These are phyloP conservation scores for Eutrema heterophyllum DNA, from an alignment of 345 rosid species.

Conservation along the genomic window DNA sequence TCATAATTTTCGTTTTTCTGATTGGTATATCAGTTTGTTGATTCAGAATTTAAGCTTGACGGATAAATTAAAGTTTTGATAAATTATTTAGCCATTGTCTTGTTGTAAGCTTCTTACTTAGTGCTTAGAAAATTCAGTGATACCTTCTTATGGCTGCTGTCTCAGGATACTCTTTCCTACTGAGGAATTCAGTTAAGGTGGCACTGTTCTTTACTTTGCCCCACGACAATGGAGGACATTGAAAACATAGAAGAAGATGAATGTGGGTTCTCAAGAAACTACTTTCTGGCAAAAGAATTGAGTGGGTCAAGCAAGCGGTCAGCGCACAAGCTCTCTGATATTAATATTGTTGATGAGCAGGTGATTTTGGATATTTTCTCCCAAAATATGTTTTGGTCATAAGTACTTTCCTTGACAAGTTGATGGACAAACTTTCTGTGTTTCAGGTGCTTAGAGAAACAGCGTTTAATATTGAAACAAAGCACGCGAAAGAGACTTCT, in stretches of 20 bases:
- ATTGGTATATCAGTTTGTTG: not conserved
- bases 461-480: conserved; percentile 45
- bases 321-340: conserved; percentile 60
- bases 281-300: conserved; percentile 80
- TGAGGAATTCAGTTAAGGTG: not conserved
- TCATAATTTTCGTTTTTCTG: no score
- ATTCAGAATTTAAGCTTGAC: not conserved
- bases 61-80: not conserved
- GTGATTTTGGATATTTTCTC: conserved; percentile 25
- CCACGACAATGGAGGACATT: conserved; percentile 36
- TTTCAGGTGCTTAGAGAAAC: conserved; percentile 71
- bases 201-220: not conserved
- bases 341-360: conserved; percentile 75
- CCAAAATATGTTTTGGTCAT: not conserved
- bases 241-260: conserved; percentile 63
- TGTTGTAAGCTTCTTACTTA: not conserved
- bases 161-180: not conserved
- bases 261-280: conserved; percentile 80
- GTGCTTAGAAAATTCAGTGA: not conserved
- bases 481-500: conserved; percentile 57
- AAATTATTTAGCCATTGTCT: not conserved
- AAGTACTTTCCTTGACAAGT: not conserved
- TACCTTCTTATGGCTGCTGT: not conserved
- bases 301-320: conserved; percentile 60
- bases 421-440: not conserved